Percentiles rank a stretch among this genome's conserved stretches.
Conservation (phyloP, 768 basidiomycete species). For the Mycena latifolia region DNA sequence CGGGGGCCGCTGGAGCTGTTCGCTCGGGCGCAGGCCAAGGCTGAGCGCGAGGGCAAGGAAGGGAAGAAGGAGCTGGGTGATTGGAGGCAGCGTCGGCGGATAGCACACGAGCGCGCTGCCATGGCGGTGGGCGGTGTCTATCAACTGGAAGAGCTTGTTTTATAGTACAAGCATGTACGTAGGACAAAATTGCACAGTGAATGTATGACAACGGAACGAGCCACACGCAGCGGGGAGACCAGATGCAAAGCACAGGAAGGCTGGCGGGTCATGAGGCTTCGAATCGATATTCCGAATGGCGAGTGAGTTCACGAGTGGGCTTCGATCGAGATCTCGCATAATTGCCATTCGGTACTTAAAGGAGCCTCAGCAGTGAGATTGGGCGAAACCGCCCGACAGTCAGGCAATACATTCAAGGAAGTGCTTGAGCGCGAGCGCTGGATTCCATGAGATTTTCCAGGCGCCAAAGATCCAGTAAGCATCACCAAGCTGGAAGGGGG, state of each 20-base stretch:
- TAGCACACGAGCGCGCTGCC: constrained; percentile 63
- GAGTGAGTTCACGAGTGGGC: constrained; percentile 28
- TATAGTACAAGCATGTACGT: constrained; percentile 47
- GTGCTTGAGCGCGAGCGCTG: neutral
- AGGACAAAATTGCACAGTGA: neutral
- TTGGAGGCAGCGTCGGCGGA: constrained; percentile 66
- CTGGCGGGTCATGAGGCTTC: constrained; percentile 37
- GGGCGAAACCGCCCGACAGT: too few relatives aligned
- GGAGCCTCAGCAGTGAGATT: neutral
- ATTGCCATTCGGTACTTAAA: constrained; percentile 12
- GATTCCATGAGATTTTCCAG: too few relatives aligned
- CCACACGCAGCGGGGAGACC: constrained; percentile 30
- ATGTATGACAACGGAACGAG: constrained; percentile 40
- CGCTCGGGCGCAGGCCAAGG: constrained; percentile 63
- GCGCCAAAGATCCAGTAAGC: too few relatives aligned
- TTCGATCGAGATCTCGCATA: constrained; percentile 22
- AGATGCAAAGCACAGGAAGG: constrained; percentile 13
- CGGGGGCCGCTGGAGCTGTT: constrained; percentile 76
- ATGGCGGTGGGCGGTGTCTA: constrained; percentile 71
- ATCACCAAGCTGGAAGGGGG: too few relatives aligned
- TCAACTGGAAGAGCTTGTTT: constrained; percentile 76
- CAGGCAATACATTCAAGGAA: neutral
- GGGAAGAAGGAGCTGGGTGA: constrained; percentile 52
- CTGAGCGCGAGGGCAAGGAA: constrained; percentile 56
- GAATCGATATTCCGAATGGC: constrained; percentile 29